A percentile compares a stretch with the other conserved stretches of the same genome.
phyloP scores from a whole-genome alignment of 345 rosid species.

The Euphorbia tirucalli region DNA sequence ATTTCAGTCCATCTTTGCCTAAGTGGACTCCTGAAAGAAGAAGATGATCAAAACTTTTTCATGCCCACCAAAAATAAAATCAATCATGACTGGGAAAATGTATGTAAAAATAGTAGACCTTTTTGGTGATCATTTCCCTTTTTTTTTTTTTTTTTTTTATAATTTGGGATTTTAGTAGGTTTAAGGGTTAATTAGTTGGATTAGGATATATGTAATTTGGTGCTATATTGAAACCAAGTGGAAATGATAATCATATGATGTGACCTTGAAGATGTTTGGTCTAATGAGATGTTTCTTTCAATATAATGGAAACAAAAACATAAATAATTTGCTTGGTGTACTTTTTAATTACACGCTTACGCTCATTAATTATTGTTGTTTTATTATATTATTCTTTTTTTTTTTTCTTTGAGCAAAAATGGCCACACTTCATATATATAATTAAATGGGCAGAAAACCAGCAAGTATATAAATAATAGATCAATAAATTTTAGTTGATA shows the following conservation, averaged over 20 bases:
- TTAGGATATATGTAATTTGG: conserved; percentile 35
- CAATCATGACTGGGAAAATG: background rate
- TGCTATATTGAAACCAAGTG: conserved; percentile 23
- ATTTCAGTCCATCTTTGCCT: conserved; percentile 38
- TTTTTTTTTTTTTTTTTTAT: background rate
- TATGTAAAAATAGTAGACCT: background rate
- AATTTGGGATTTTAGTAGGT: conserved; percentile 3
- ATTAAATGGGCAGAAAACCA: background rate
- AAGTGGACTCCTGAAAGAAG: conserved; percentile 36
- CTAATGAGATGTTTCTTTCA: conserved; percentile 35
- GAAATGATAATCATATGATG: conserved; percentile 13
- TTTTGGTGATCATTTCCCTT: background rate
- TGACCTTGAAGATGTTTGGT: conserved; percentile 14
- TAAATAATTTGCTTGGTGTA: background rate
- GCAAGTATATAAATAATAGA: background rate
- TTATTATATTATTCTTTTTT: too few species aligned
- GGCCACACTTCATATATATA: background rate
- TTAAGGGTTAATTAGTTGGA: conserved; percentile 27
- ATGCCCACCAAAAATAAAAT: conserved; percentile 1
- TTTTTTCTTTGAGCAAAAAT: too few species aligned
- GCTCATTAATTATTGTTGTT: too few species aligned
- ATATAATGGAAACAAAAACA: conserved; percentile 1
- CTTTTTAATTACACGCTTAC: background rate
- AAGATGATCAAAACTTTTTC: background rate
- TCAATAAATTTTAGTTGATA: background rate